phyloP scores from a whole-genome alignment of 768 basidiomycete genomes.

The Leccinum disarticulatum region DNA sequence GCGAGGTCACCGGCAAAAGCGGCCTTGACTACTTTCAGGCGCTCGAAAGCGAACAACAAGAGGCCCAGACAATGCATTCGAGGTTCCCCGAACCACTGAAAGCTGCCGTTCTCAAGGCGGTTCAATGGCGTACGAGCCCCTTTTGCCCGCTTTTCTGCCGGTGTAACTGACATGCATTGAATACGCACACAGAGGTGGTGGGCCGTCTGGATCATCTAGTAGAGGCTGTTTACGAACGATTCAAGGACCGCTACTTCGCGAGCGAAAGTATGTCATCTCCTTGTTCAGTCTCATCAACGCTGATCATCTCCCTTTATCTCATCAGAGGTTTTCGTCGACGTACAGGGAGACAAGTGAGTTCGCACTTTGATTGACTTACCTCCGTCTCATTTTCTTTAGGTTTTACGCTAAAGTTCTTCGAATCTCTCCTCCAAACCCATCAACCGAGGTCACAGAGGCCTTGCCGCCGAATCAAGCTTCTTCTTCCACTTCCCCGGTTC shows the following conservation, averaged over 20 bases:
- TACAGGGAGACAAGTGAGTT: conserved; percentile 82
- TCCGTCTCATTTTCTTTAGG: conserved; percentile 40
- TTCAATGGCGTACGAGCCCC: conserved; percentile 90
- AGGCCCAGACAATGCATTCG: conserved; percentile 85
- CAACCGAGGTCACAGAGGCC: conserved; percentile 40
- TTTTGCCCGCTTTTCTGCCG: conserved; percentile 17
- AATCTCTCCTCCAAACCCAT: conserved; percentile 68
- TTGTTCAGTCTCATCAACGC: conserved; percentile 8
- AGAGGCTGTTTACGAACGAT: conserved; percentile 93
- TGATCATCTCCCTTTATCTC: conserved; percentile 17
- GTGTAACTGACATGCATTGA: conserved; percentile 13
- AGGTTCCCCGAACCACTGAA: conserved; percentile 94
- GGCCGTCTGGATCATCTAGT: conserved; percentile 94
- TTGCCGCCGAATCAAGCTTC: conserved; percentile 27
- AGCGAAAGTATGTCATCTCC: conserved; percentile 72
- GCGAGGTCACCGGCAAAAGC: conserved; percentile 95
- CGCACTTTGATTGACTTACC: background rate
- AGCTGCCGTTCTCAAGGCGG: conserved; percentile 83
- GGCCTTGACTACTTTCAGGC: conserved; percentile 94
- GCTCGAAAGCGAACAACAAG: conserved; percentile 85
- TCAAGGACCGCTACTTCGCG: conserved; percentile 92
- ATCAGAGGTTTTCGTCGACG: conserved; percentile 84
- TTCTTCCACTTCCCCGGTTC: conserved; percentile 49
- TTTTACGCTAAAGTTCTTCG: conserved; percentile 81
- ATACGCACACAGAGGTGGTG: conserved; percentile 74